Evolutionary conservation across 768 basidiomycete species (phyloP), one percentile per base, ranked within the genome.

Genomic region (Chiua virens): DNA sequence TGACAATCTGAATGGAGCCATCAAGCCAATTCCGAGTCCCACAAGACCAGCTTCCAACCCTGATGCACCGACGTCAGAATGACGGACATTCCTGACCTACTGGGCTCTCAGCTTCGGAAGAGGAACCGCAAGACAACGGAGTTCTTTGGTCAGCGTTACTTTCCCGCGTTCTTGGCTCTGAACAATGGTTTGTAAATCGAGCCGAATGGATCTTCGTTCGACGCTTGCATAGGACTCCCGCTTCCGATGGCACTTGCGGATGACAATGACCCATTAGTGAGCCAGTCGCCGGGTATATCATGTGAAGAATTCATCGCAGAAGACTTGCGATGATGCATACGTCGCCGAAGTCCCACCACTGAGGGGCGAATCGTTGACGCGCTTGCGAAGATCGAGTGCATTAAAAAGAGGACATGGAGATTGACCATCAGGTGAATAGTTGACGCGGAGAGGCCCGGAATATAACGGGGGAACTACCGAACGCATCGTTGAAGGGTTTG

Each of bases 1-100:
- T 32, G 78, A 72, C 42, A 80, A 68, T 27, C 69, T 69, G 56
- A 85, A 84, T 13, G 83, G 79, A 46, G 78, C 81, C 58, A 85
- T 70, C 36, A 85, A 69, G 8, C 71, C 69, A 54, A 70, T 69
- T 35, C 69, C 69, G 30, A 70, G 71, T 18, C 78, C 77, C 27
- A 73, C 68, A 38, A 69, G 60, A 23, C 60, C 65, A 5, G 67
- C 69, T 18, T 73, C 60, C 14, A 75, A 63, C 41, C 65, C 69
- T 22, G 62, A 57, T 8, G 60, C 56, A 36, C 55, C 52, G 48
- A 41, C 43, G 18, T 56, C 52, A 25, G 64, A 44, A 28, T 55
- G 54, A 43, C 68, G 65, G 27, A 49, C 47, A 47, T 67, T 69
- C 53, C 67, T n/a, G 56, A 28, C 69, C 54, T 17, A 86, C 78